phyloP scores from a whole-genome alignment of 2,329 filamentous ascomycete genomes.

The Verticillium longisporum region DNA sequence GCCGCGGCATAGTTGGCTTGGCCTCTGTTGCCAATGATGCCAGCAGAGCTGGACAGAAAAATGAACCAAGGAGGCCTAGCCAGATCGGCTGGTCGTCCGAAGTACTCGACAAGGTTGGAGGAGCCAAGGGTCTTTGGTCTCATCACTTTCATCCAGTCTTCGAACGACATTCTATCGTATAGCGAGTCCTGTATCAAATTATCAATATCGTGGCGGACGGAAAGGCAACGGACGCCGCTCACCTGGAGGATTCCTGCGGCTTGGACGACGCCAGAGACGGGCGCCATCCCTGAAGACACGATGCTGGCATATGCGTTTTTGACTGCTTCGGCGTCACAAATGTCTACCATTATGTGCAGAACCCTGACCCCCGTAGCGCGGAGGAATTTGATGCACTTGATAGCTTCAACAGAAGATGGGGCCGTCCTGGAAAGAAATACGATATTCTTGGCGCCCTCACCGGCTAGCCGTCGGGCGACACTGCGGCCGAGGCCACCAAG shows the following conservation, averaged over 20 bases:
- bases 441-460: slow-evolving; percentile 42
- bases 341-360: slow-evolving; percentile 30
- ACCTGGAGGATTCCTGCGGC: slow-evolving; percentile 27
- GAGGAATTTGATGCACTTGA: slow-evolving; percentile 25
- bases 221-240: background rate
- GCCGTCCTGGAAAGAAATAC: slow-evolving; percentile 47
- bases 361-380: slow-evolving; percentile 21
- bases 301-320: slow-evolving; percentile 10
- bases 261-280: slow-evolving; percentile 25
- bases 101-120: slow-evolving; percentile 35
- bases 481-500: slow-evolving; percentile 50
- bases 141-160: slow-evolving; percentile 34
- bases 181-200: slow-evolving; percentile 28
- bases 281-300: slow-evolving; percentile 15
- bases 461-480: slow-evolving; percentile 41
- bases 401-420: slow-evolving; percentile 16
- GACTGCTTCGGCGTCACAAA: slow-evolving; percentile 29
- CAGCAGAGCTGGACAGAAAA: slow-evolving; percentile 47
- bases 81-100: slow-evolving; percentile 17
- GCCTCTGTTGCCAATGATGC: slow-evolving; percentile 49
- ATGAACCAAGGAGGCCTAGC: slow-evolving; percentile 31
- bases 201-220: background rate
- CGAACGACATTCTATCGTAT: slow-evolving; percentile 41
- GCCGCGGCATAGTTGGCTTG: slow-evolving; percentile 54
- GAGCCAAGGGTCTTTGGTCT: slow-evolving; percentile 44